Conservation (phyloP, 768 basidiomycete genomes). For the Tylopilus vinaceipallidus region DNA sequence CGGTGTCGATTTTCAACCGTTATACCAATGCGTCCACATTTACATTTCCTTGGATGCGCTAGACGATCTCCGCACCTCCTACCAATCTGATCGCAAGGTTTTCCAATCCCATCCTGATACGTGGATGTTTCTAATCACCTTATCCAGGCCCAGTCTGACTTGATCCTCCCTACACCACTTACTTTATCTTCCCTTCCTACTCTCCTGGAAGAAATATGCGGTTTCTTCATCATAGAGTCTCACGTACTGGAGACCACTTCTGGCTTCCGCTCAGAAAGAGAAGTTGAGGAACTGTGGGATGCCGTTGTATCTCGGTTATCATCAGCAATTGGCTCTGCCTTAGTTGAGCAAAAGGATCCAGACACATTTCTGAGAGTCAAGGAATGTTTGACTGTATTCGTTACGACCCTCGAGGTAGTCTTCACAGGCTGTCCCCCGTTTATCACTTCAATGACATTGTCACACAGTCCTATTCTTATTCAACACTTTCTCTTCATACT, state of each 20-base stretch:
- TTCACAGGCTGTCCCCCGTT: background rate
- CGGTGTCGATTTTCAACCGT: constrained; percentile 88
- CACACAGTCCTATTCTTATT: constrained; percentile 78
- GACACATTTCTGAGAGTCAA: constrained; percentile 83
- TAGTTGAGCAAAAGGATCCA: constrained; percentile 73
- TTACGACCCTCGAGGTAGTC: constrained; percentile 87
- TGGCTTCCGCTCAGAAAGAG: constrained; percentile 83
- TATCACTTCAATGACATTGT: constrained; percentile 4
- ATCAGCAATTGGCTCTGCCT: constrained; percentile 66
- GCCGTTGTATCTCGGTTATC: constrained; percentile 73
- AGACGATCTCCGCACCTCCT: constrained; percentile 85
- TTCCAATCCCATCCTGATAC: background rate
- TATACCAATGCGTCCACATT: constrained; percentile 97
- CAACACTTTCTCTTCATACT: constrained; percentile 76
- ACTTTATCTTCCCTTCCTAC: constrained; percentile 62
- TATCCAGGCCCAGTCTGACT: constrained; percentile 87
- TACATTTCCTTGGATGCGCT: constrained; percentile 90
- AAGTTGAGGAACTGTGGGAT: constrained; percentile 96
- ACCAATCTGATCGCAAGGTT: constrained; percentile 96
- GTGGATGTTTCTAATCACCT: constrained; percentile 14
- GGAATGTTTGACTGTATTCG: constrained; percentile 79
- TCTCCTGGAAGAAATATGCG: constrained; percentile 92
- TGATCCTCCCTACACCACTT: constrained; percentile 81
- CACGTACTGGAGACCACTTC: constrained; percentile 88
- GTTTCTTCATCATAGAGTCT: constrained; percentile 96